These are phyloP conservation scores for Phyllosticta capitalensis DNA, from an alignment of 2,329 filamentous ascomycete genomes.

Conservation along the genomic window DNA sequence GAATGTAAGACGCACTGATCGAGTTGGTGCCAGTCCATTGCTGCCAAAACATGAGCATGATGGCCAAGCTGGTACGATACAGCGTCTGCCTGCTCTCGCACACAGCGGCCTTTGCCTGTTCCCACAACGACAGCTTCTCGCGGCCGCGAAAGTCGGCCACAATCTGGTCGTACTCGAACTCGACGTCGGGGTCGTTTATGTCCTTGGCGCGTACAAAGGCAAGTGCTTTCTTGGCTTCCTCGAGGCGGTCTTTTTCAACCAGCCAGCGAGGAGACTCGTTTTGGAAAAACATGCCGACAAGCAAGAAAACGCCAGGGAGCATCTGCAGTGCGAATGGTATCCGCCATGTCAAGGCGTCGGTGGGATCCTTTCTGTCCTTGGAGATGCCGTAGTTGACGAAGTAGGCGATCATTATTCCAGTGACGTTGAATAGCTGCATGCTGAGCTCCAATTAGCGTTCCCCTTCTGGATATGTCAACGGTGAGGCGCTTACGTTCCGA, in stretches of 20 bases:
- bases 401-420: slow-evolving; percentile 41
- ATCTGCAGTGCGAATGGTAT: slow-evolving; percentile 45
- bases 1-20: background rate
- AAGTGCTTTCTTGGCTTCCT: slow-evolving; percentile 35
- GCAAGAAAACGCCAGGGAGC: slow-evolving; percentile 41
- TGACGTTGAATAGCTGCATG: slow-evolving; percentile 34
- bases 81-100: slow-evolving; percentile 30
- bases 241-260: slow-evolving; percentile 40
- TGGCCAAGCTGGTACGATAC: slow-evolving; percentile 33
- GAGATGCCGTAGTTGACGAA: slow-evolving; percentile 46
- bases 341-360: slow-evolving; percentile 42
- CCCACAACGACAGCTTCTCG: slow-evolving; percentile 30
- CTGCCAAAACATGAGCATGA: slow-evolving; percentile 37
- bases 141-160: slow-evolving; percentile 33
- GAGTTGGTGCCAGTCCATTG: slow-evolving; percentile 26
- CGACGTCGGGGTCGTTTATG: slow-evolving; percentile 26
- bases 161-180: slow-evolving; percentile 35
- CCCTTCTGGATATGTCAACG: too few relatives aligned
- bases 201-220: slow-evolving; percentile 29
- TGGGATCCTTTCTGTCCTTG: slow-evolving; percentile 28
- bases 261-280: slow-evolving; percentile 46
- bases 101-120: slow-evolving; percentile 28
- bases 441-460: slow-evolving; percentile 8
- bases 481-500: slow-evolving; percentile 23
- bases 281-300: slow-evolving; percentile 41